Percentiles rank a stretch among this genome's conserved stretches.
Evolutionary conservation across 2,329 filamentous ascomycete genomes (phyloP).

Genomic region (Sporothrix brasiliensis): DNA sequence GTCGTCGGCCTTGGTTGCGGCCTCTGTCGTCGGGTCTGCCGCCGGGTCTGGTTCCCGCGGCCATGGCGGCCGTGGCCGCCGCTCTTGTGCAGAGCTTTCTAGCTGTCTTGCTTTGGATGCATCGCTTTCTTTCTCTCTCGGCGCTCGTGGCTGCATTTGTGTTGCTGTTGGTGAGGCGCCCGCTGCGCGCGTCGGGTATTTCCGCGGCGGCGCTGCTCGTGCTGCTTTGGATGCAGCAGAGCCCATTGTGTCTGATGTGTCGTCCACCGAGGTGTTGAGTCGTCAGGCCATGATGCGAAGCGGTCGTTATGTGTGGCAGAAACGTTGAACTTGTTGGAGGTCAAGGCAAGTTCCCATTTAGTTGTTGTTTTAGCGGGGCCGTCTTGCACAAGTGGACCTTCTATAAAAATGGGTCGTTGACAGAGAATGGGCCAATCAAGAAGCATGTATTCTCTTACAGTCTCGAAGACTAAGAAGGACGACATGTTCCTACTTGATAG

Average conservation of each 20-base stretch:
- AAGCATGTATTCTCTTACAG: background rate
- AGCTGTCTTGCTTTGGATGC: conserved; percentile 36
- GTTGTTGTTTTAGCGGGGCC: conserved; percentile 12
- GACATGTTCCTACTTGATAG: background rate
- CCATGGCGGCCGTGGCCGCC: conserved; percentile 26
- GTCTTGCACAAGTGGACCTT: background rate
- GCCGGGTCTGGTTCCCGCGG: conserved; percentile 34
- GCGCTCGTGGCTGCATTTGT: background rate
- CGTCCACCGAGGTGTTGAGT: background rate
- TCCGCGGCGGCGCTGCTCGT: conserved; percentile 45
- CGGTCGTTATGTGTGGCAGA: background rate
- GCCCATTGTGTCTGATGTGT: conserved; percentile 45
- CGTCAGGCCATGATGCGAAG: background rate
- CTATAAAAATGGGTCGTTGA: background rate
- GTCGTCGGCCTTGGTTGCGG: conserved; percentile 19
- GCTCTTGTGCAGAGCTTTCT: conserved; percentile 26
- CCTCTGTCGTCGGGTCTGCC: conserved; percentile 18
- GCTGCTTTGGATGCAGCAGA: conserved; percentile 53
- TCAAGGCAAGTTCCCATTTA: conserved; percentile 6
- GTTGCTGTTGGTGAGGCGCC: conserved; percentile 34
- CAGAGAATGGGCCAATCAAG: background rate
- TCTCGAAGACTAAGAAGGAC: background rate
- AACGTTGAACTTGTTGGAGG: conserved; percentile 6
- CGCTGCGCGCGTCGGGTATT: conserved; percentile 49
- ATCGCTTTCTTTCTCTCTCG: background rate